Evolutionary conservation across 148 eudicot species (phyloP).

Genomic region (Chenopodium album): DNA sequence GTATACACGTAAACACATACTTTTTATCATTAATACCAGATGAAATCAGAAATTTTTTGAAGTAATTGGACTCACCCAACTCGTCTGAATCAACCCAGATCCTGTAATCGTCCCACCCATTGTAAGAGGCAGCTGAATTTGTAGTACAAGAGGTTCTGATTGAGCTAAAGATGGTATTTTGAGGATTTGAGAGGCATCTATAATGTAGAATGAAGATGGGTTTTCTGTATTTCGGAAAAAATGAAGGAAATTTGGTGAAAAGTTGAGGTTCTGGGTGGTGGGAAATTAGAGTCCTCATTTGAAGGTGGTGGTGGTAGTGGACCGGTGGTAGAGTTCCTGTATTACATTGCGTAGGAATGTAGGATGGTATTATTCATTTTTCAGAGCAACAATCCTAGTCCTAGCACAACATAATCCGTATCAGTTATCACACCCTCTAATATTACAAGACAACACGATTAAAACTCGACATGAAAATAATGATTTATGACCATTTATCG

Average conservation of each 20-base stretch:
- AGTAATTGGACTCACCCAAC: conserved; percentile 59
- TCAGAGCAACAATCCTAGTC: no score
- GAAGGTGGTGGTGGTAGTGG: not conserved
- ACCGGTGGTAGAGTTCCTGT: not conserved
- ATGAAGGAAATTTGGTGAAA: conserved; percentile 26
- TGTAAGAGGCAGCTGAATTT: conserved; percentile 30
- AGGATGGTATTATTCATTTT: not conserved
- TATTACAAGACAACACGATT: no score
- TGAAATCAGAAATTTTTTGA: conserved; percentile 43
- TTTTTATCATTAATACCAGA: conserved; percentile 69
- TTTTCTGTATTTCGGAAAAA: conserved; percentile 14
- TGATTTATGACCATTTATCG: no score
- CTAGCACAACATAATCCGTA: no score
- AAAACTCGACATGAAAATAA: no score
- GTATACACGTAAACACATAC: conserved; percentile 60
- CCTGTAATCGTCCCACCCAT: conserved; percentile 75
- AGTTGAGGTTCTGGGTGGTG: conserved; percentile 25
- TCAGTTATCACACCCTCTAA: no score
- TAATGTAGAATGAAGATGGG: conserved; percentile 22
- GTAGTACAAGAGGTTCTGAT: conserved; percentile 36
- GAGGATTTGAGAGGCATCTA: conserved; percentile 25
- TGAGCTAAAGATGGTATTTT: conserved; percentile 24
- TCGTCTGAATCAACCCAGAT: conserved; percentile 34
- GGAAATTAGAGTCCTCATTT: conserved; percentile 50
- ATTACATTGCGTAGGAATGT: not conserved